Evolutionary conservation across 2,329 filamentous ascomycete species (phyloP), one percentile per base, ranked within the genome.

Genomic region (Aspergillus candidus): DNA sequence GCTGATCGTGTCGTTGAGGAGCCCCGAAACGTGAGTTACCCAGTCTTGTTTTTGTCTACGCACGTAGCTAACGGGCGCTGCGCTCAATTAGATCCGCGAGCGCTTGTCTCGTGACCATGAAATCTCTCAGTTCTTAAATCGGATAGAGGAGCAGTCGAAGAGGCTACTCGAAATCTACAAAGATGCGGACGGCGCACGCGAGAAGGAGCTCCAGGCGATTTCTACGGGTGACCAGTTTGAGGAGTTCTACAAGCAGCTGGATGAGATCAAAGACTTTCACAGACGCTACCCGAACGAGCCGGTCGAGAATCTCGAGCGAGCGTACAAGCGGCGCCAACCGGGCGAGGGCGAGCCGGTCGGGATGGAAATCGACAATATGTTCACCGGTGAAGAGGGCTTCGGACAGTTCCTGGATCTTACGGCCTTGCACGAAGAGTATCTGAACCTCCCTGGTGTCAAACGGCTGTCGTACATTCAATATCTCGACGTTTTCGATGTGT

Each of bases 351-450:
- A 84, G 37, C 72, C 76, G 1, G 67, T 79, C 44, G 75, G 78
- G 4, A 80, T 79, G 35, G 80, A 90, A 41, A 83, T 96, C 38
- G 91, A 97, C 61, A 82, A 81, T 46, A 85, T 97, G 73, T 98
- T 98, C 67, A 94, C 89, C 0, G 93, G 93, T 49, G 94, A 98
- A 68, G 93, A 98, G 66, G 85, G 84, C 0, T 96, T 86, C 59
- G 93, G 93, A 35, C 85, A 88, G 55, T 98, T 88, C 68, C 86
- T 98, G 59, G 93, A 98, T 65, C 71, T 98, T 37, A 91, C 85
- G 13, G 78, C 75, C 32, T 79, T 83, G 54, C 90, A 97, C 67
- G 91, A 97, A 60, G 76, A 85, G 11, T 98, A 89, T 62, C 76
- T 96, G 48, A 98, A 98, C 61, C 75, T 98, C 7, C 86, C 88